phyloP scores from a whole-genome alignment of 2,329 filamentous ascomycete species.

The Stachybotrys chlorohalonatus region DNA sequence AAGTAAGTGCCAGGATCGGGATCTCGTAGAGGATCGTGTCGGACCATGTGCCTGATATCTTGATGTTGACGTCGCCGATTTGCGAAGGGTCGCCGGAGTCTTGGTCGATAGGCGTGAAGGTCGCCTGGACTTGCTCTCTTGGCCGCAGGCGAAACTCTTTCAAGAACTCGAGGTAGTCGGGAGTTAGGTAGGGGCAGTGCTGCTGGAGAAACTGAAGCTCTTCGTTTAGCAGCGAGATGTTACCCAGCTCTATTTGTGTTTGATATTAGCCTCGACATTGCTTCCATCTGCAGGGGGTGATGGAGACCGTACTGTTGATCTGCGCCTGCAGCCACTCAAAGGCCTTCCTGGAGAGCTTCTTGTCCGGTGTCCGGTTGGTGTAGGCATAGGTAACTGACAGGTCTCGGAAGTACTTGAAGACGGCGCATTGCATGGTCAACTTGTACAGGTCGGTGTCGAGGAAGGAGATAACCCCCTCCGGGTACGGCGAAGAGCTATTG shows the following conservation, averaged over 20 bases:
- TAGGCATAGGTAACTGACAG: slow-evolving; percentile 82
- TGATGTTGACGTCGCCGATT: slow-evolving; percentile 66
- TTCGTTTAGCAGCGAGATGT: slow-evolving; percentile 68
- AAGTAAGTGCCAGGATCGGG: slow-evolving; percentile 81
- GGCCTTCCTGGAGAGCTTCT: slow-evolving; percentile 76
- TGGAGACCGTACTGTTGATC: slow-evolving; percentile 55
- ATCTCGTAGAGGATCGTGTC: slow-evolving; percentile 98
- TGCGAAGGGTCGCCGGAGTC: slow-evolving; percentile 49
- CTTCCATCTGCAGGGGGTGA: neutral
- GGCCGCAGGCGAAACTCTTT: slow-evolving; percentile 74
- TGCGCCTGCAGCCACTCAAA: slow-evolving; percentile 81
- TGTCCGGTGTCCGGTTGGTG: slow-evolving; percentile 90
- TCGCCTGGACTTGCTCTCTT: slow-evolving; percentile 65
- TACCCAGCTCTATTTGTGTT: slow-evolving; percentile 58
- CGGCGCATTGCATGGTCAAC: slow-evolving; percentile 96
- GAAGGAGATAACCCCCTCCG: slow-evolving; percentile 73
- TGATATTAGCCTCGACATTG: slow-evolving; percentile 12
- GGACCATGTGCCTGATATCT: slow-evolving; percentile 76
- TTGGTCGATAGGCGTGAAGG: slow-evolving; percentile 47
- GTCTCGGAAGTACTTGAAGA: slow-evolving; percentile 84
- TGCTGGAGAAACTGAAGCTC: slow-evolving; percentile 72
- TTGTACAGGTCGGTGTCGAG: slow-evolving; percentile 87
- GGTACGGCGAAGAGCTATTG: slow-evolving; percentile 56
- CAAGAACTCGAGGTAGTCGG: slow-evolving; percentile 73
- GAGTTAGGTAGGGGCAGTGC: slow-evolving; percentile 71